phyloP scores from a whole-genome alignment of 495 filamentous ascomycete species.

The Penicillium alfredii region DNA sequence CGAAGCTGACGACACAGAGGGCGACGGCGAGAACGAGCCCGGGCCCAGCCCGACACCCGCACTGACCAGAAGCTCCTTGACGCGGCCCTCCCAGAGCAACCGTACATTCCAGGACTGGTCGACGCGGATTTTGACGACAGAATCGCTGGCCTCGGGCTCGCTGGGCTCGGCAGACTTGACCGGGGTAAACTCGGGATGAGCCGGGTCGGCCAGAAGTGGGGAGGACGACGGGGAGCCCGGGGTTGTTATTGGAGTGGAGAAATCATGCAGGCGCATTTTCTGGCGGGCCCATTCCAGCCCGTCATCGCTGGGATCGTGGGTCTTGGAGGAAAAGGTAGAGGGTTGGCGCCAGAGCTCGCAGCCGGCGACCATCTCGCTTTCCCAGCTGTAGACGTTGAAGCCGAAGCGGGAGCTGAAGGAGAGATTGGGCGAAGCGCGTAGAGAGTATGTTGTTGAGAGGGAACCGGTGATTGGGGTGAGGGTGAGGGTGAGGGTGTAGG shows the following conservation, averaged over 20 bases:
- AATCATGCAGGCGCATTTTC: constrained; percentile 34
- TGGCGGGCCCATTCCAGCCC: constrained; percentile 41
- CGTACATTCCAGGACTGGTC: constrained; percentile 81
- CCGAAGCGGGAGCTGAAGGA: constrained; percentile 85
- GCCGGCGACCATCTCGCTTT: constrained; percentile 85
- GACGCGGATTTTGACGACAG: constrained; percentile 83
- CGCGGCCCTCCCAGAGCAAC: constrained; percentile 85
- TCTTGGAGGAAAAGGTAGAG: too few species aligned
- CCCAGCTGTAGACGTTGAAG: constrained; percentile 97
- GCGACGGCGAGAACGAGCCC: constrained; percentile 37
- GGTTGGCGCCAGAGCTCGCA: constrained; percentile 74
- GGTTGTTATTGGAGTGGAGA: constrained; percentile 18
- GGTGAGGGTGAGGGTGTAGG: constrained; percentile 86
- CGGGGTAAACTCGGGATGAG: constrained; percentile 17
- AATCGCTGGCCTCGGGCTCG: constrained; percentile 60
- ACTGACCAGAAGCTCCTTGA: constrained; percentile 90
- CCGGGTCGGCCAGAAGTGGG: constrained; percentile 16
- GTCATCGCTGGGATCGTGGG: constrained; percentile 32
- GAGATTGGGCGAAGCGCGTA: constrained; percentile 73
- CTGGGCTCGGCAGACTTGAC: constrained; percentile 18
- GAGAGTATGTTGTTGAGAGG: constrained; percentile 81
- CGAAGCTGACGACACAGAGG: constrained; percentile 21
- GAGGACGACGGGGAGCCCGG: constrained; percentile 19
- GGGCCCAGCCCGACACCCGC: constrained; percentile 69
- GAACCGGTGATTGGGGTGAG: constrained; percentile 91